phyloP scores from a whole-genome alignment of 257 asterid species.

The Verbascum thapsus region DNA sequence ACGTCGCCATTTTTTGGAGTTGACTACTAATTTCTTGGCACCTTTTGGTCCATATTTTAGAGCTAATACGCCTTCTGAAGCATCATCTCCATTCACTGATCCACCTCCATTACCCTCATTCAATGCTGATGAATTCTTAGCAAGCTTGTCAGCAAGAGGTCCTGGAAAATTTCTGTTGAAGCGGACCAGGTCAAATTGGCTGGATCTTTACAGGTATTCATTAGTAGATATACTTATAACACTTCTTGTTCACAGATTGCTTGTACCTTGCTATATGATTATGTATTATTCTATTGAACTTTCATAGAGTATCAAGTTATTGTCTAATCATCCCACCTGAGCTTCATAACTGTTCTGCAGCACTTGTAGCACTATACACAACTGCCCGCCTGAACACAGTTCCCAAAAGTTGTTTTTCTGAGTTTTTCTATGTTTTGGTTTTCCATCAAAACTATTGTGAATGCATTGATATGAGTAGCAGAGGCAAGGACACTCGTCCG shows the following conservation, averaged over 20 bases:
- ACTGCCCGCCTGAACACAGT: neutral
- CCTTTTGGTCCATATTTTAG: slow-evolving; percentile 97
- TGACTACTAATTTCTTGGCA: slow-evolving; percentile 94
- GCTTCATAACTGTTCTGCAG: slow-evolving; percentile 9
- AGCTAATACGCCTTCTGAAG: slow-evolving; percentile 88
- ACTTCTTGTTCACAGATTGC: slow-evolving; percentile 11
- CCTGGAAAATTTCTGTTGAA: slow-evolving; percentile 92
- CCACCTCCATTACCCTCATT: slow-evolving; percentile 91
- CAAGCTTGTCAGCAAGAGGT: slow-evolving; percentile 79
- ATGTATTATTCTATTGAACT: slow-evolving; percentile 19
- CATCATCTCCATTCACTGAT: slow-evolving; percentile 83
- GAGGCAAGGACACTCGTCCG: neutral
- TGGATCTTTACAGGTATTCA: slow-evolving; percentile 94
- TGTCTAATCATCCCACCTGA: slow-evolving; percentile 3
- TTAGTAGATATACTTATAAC: no score
- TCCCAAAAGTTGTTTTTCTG: slow-evolving; percentile 9
- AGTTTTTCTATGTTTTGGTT: slow-evolving; percentile 7
- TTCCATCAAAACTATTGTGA: slow-evolving; percentile 19
- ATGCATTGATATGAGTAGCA: slow-evolving; percentile 22
- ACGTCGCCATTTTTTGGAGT: slow-evolving; percentile 98
- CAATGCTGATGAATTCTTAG: slow-evolving; percentile 72
- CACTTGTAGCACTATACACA: neutral
- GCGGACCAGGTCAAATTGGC: slow-evolving; percentile 94
- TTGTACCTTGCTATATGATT: slow-evolving; percentile 18
- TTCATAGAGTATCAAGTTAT: slow-evolving; percentile 9